These are phyloP conservation scores for Spinacia oleracea DNA, from an alignment of 179 eudicot genomes.

Conservation along the genomic window DNA sequence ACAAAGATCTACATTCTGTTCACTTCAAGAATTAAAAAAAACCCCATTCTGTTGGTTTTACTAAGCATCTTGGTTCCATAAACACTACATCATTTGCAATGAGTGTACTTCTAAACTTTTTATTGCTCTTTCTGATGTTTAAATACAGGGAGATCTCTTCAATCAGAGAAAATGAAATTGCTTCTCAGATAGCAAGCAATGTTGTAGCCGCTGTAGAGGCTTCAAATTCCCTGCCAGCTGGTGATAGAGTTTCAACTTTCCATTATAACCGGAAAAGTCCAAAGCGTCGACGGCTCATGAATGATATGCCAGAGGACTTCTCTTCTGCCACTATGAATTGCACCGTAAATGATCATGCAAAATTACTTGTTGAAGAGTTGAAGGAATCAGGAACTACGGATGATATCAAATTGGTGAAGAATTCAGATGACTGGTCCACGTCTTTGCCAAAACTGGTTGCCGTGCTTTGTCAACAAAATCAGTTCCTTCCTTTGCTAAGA, in stretches of 20 bases:
- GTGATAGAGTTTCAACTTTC: constrained; percentile 45
- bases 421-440: constrained; percentile 59
- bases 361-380: constrained; percentile 41
- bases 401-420: constrained; percentile 37
- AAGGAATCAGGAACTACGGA: constrained; percentile 37
- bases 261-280: constrained; percentile 77
- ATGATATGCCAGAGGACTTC: constrained; percentile 44
- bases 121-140: constrained; percentile 16
- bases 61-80: not conserved
- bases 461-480: constrained; percentile 78
- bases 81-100: not conserved
- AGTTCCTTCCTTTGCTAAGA: constrained; percentile 82
- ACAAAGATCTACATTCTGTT: not conserved
- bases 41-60: not conserved
- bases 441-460: constrained; percentile 84
- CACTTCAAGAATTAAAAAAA: too few species aligned
- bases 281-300: constrained; percentile 73
- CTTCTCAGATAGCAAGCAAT: constrained; percentile 69
- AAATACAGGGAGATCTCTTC: constrained; percentile 72
- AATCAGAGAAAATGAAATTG: constrained; percentile 70
- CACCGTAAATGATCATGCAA: constrained; percentile 37
- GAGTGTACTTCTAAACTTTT: constrained; percentile 8
- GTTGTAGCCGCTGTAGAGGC: constrained; percentile 91
- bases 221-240: constrained; percentile 59
- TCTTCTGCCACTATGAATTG: constrained; percentile 30